Base-by-base conservation (phyloP, 495 filamentous ascomycete species). In the Penicillium malachiteum region DNA sequence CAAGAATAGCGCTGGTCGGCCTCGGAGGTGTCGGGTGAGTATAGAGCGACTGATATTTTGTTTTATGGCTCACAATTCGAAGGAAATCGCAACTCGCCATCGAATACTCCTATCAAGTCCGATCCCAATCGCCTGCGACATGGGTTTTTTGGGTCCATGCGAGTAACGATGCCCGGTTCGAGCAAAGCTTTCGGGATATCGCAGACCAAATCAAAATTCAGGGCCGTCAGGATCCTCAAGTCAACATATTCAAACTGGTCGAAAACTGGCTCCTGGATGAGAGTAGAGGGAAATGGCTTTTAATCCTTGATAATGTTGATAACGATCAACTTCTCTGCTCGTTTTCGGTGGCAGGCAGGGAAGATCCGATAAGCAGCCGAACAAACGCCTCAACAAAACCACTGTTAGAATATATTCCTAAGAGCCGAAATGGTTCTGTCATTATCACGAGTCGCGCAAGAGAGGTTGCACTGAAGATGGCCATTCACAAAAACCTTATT, bases 111-210 rank as follows among this genome's bases (percentile, higher is more conserved):
- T 77, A 78, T 50, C 63, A 50, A 55, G 49, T 58, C n/a, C 65
- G 63, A 58, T 14, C 34, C 1, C 55, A 75, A 34, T 75, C 62
- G 13, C 76, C 71, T 1, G 47, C 66, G 21, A 78, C 67, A 32
- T 78, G 67, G 68, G 71, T 81, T 8, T 78, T 83, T 58, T 83
- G 81, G 79, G 57, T 81, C 1, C 69, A 76, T 59, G 72, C 73
- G 0, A 72, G 70, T 44, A 76, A 57, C 33, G 43, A 45, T 4
- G 59, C 65, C 10, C 66, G 73, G 10, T 76, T 79, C 31, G 67
- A 72, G 58, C 57, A 78, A 38, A 54, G 70, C 40, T 76, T 62
- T 59, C 55, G 57, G 44, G 64, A 69, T 16, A 75, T 81, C 49
- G 72, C 76, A 35, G 47, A 75, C 32, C 43, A 31, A 5, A 34